Evolutionary conservation across 495 filamentous ascomycete genomes (phyloP).

Genomic region (Collariella sp.): DNA sequence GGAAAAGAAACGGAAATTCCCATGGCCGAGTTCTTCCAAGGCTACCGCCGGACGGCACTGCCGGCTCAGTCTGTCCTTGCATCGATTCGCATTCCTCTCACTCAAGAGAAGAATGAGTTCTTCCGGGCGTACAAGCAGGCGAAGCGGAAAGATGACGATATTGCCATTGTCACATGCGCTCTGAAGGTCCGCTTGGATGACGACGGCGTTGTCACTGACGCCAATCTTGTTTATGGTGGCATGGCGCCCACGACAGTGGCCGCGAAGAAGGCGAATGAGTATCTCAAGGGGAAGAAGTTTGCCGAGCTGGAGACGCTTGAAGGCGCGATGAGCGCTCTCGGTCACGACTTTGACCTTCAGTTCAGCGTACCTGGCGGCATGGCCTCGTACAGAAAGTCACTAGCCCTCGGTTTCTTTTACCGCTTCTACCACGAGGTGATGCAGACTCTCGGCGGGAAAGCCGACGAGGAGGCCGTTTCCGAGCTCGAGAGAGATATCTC

Average conservation of each 20-base stretch:
- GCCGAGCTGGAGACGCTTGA: conserved; percentile 76
- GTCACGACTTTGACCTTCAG: conserved; percentile 73
- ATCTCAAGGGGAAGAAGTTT: conserved; percentile 67
- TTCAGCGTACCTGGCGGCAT: conserved; percentile 92
- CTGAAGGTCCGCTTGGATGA: conserved; percentile 62
- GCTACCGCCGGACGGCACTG: conserved; percentile 79
- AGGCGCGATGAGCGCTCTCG: conserved; percentile 76
- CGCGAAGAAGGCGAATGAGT: conserved; percentile 65
- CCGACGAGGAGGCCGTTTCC: conserved; percentile 51
- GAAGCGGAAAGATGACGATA: conserved; percentile 94
- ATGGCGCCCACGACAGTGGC: conserved; percentile 83
- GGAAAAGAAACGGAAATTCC: conserved; percentile 68
- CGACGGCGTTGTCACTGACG: conserved; percentile 55
- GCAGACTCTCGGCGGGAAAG: conserved; percentile 37
- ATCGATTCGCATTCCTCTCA: conserved; percentile 72
- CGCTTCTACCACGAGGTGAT: conserved; percentile 70
- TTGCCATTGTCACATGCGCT: conserved; percentile 86
- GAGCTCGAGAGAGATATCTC: conserved; percentile 64
- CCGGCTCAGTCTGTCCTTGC: conserved; percentile 76
- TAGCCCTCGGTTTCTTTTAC: conserved; percentile 85
- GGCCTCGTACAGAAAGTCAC: conserved; percentile 87
- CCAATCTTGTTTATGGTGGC: conserved; percentile 76
- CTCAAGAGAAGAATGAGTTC: conserved; percentile 57
- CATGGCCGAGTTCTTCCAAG: conserved; percentile 89
- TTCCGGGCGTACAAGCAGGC: conserved; percentile 86